A percentile compares a stretch with the other conserved stretches of the same genome.
Conservation (phyloP, 1,284 basidiomycete genomes). For the Ustilago trichophora region DNA sequence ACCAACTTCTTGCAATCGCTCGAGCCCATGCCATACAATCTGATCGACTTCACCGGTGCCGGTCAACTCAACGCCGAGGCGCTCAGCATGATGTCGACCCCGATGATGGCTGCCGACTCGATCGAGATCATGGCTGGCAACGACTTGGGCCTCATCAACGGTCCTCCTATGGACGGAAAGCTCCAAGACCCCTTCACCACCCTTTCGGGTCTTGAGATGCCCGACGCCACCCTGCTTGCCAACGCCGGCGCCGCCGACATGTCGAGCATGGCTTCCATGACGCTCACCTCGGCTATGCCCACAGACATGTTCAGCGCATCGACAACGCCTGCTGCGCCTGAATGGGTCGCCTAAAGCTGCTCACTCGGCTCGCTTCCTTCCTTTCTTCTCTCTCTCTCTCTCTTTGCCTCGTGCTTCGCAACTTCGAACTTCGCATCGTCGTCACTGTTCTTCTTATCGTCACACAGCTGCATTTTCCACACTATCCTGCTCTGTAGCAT, state of each 20-base stretch:
- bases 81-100: slow-evolving; percentile 18
- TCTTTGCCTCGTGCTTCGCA: slow-evolving; percentile 1
- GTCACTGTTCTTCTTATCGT: slow-evolving; percentile 6
- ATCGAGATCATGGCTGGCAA: slow-evolving; percentile 41
- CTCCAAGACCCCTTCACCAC: slow-evolving; percentile 36
- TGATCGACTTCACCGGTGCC: slow-evolving; percentile 35
- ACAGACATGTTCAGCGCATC: slow-evolving; percentile 34
- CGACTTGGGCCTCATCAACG: slow-evolving; percentile 47
- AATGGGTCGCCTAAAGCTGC: slow-evolving; percentile 26
- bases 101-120: slow-evolving; percentile 31
- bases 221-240: slow-evolving; percentile 28
- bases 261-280: slow-evolving; percentile 27
- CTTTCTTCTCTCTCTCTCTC: slow-evolving; percentile 2
- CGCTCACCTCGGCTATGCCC: slow-evolving; percentile 39
- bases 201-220: slow-evolving; percentile 26
- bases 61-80: slow-evolving; percentile 10
- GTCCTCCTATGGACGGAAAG: slow-evolving; percentile 30
- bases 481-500: not conserved
- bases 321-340: slow-evolving; percentile 24
- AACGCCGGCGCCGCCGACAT: slow-evolving; percentile 28
- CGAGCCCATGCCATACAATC: slow-evolving; percentile 40
- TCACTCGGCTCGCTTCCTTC: too few species aligned
- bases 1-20: slow-evolving; percentile 48
- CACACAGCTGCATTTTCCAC: slow-evolving; percentile 6
- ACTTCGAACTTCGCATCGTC: slow-evolving; percentile 16